Evolutionary conservation across 768 basidiomycete species (phyloP).

Genomic region (Jaapia argillacea): DNA sequence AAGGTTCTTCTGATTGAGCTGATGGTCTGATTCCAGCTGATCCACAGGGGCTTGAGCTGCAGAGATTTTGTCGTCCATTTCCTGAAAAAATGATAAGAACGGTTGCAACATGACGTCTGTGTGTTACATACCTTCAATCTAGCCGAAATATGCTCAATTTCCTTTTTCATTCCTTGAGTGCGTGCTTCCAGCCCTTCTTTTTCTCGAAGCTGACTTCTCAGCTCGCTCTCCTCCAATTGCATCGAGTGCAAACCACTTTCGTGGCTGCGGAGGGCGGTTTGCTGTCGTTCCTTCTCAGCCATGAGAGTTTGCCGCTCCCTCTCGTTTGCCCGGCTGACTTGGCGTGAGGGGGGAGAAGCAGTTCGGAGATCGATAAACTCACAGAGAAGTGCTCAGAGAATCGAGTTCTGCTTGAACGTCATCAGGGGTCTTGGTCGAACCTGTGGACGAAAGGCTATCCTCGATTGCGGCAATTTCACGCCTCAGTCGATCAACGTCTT

Average conservation of each 20-base stretch:
- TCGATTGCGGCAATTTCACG: constrained; percentile 59
- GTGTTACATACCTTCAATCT: constrained; percentile 59
- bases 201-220: constrained; percentile 49
- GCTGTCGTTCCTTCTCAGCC: constrained; percentile 55
- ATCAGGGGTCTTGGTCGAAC: constrained; percentile 73
- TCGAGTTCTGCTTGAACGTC: constrained; percentile 80
- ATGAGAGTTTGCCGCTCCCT: constrained; percentile 47
- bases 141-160: constrained; percentile 32
- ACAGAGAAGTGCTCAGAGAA: constrained; percentile 56
- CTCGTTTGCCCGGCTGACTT: constrained; percentile 50
- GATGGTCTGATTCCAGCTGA: constrained; percentile 45
- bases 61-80: constrained; percentile 47
- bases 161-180: constrained; percentile 48
- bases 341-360: constrained; percentile 2
- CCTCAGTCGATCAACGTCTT: constrained; percentile 47
- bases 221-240: constrained; percentile 49
- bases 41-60: constrained; percentile 60
- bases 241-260: constrained; percentile 55
- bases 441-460: constrained; percentile 55
- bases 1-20: constrained; percentile 37
- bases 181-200: constrained; percentile 45
- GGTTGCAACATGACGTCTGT: constrained; percentile 1
- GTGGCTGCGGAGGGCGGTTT: constrained; percentile 35
- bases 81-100: constrained; percentile 27
- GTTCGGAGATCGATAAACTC: constrained; percentile 19